phyloP scores from a whole-genome alignment of 108 stramenopile genomes.

The Cyclotella distinguenda region DNA sequence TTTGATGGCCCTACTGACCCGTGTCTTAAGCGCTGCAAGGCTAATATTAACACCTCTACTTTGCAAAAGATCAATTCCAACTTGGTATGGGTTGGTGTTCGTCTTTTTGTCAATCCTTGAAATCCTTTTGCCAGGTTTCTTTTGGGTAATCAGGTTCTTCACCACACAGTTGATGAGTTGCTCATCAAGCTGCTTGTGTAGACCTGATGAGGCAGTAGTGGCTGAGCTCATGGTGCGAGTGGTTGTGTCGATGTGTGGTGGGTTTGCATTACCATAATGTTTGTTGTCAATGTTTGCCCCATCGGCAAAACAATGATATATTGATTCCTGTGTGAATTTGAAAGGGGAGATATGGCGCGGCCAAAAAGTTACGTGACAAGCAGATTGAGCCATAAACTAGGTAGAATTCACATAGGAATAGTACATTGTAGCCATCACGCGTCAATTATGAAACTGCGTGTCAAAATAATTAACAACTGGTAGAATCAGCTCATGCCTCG shows the following conservation, averaged over 20 bases:
- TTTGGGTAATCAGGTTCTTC: neutral
- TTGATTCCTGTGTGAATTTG: constrained; percentile 1
- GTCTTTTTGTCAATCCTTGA: neutral
- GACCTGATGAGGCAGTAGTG: no score
- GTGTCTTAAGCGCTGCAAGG: neutral
- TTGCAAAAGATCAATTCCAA: neutral
- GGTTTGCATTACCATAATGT: neutral
- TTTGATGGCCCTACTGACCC: neutral
- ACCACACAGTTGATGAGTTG: neutral
- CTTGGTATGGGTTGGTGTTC: neutral
- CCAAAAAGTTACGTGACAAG: constrained; percentile 8
- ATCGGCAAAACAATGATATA: neutral
- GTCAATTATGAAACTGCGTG: neutral
- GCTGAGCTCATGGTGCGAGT: neutral
- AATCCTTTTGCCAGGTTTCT: neutral
- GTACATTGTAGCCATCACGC: neutral
- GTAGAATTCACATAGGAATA: constrained; percentile 4
- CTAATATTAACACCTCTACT: neutral
- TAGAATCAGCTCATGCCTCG: no score
- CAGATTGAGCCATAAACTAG: neutral
- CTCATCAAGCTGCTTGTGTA: neutral
- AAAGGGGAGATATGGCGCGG: neutral
- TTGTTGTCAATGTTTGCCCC: neutral
- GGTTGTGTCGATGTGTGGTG: neutral
- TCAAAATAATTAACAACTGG: constrained; percentile 8